Conservation (phyloP, 2,329 filamentous ascomycete genomes). For the Cladosporium sp. region DNA sequence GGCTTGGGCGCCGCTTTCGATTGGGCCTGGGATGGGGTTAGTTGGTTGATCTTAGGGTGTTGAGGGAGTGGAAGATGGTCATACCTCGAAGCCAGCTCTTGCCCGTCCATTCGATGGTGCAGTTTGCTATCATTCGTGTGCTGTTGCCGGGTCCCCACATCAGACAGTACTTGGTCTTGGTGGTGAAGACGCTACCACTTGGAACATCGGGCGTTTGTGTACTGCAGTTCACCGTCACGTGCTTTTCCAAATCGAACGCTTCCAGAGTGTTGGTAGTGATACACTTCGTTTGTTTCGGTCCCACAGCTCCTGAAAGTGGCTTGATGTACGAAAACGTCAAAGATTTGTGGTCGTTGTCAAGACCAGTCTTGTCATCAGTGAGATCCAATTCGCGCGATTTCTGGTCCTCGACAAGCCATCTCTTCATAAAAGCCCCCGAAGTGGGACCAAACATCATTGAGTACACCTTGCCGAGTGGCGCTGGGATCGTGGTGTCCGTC, state of each 20-base stretch:
- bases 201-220: conserved; percentile 95
- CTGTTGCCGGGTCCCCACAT: conserved; percentile 85
- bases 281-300: conserved; percentile 92
- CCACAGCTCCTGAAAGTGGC: conserved; percentile 76
- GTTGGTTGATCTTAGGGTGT: conserved; percentile 17
- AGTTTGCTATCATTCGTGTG: conserved; percentile 83
- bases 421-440: conserved; percentile 77
- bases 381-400: conserved; percentile 86
- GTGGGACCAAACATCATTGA: conserved; percentile 78
- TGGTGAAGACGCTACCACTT: conserved; percentile 83
- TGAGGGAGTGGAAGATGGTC: conserved; percentile 18
- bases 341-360: conserved; percentile 64
- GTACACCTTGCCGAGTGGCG: conserved; percentile 89
- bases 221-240: conserved; percentile 73
- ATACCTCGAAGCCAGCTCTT: conserved; percentile 97
- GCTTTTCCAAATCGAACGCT: conserved; percentile 78
- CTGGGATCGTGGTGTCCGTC: conserved; percentile 80
- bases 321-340: conserved; percentile 87
- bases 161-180: conserved; percentile 92
- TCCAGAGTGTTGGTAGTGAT: conserved; percentile 84
- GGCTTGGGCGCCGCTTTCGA: conserved; percentile 91
- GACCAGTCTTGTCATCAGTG: conserved; percentile 75
- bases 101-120: conserved; percentile 89
- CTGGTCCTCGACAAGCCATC: conserved; percentile 81
- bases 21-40: conserved; percentile 60